Evolutionary conservation across 768 basidiomycete species (phyloP).

Genomic region (Clitopilus hobsonii): DNA sequence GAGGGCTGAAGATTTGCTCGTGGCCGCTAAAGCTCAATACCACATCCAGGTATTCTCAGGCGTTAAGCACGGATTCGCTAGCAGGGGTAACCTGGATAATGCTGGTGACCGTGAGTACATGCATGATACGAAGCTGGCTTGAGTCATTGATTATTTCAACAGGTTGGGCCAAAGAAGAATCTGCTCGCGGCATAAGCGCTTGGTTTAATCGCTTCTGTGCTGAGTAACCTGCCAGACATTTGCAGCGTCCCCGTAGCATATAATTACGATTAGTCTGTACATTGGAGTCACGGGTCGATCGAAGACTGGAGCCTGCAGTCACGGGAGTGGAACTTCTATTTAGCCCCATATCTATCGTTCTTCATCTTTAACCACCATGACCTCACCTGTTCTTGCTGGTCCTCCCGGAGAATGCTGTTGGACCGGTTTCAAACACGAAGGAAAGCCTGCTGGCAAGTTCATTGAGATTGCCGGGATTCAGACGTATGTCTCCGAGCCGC

Average conservation of each 20-base stretch:
- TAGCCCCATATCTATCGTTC: no score
- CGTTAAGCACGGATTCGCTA: slow-evolving; percentile 43
- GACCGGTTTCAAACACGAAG: slow-evolving; percentile 45
- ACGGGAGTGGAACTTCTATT: no score
- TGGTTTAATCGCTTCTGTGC: background rate
- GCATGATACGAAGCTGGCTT: background rate
- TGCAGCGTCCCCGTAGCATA: no score
- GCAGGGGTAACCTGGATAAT: slow-evolving; percentile 38
- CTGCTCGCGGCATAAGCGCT: background rate
- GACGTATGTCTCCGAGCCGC: slow-evolving; percentile 53
- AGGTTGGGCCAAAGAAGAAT: background rate
- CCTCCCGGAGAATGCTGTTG: slow-evolving; percentile 51
- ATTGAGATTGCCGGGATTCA: slow-evolving; percentile 36
- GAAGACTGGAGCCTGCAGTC: no score
- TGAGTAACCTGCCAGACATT: background rate
- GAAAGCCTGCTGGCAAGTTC: slow-evolving; percentile 38
- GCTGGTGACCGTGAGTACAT: slow-evolving; percentile 29
- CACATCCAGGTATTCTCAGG: slow-evolving; percentile 57
- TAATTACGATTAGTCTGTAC: no score
- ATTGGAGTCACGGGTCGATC: no score
- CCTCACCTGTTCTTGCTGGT: slow-evolving; percentile 26
- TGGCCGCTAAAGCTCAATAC: slow-evolving; percentile 45
- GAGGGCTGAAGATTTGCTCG: slow-evolving; percentile 51
- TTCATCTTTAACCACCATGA: no score
- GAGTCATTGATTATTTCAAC: background rate